Evolutionary conservation across 257 asterid species (phyloP).

Genomic region (Rehmannia glutinosa): DNA sequence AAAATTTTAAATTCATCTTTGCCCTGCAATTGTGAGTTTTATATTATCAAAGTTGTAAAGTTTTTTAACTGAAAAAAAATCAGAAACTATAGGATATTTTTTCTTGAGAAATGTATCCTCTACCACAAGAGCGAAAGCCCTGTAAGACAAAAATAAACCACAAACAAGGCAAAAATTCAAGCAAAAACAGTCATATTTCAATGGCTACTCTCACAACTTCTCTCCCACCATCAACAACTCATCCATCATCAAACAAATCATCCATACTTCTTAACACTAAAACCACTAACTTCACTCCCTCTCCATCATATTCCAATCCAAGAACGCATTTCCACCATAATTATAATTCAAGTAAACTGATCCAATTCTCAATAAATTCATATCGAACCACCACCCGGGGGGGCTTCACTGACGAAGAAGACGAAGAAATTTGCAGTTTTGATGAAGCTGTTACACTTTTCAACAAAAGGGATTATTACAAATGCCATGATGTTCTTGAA

Average conservation of each 20-base stretch:
- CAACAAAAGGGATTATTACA: constrained; percentile 65
- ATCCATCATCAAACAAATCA: constrained; percentile 22
- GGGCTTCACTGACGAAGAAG: constrained; percentile 39
- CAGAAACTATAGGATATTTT: constrained; percentile 24
- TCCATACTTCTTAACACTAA: background rate
- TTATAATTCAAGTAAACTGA: background rate
- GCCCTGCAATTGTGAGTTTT: too few species aligned
- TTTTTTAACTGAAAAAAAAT: too few species aligned
- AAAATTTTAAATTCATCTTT: too few species aligned
- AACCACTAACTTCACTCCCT: too few species aligned
- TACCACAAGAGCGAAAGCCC: too few species aligned
- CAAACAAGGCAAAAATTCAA: background rate
- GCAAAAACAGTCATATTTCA: constrained; percentile 11
- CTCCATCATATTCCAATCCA: too few species aligned
- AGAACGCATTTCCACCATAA: background rate
- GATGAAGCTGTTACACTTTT: constrained; percentile 67
- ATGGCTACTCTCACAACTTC: constrained; percentile 37
- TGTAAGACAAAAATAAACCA: background rate
- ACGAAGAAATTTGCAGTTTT: constrained; percentile 35
- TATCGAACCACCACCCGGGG: constrained; percentile 54
- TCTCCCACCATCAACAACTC: constrained; percentile 28
- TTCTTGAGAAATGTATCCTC: constrained; percentile 22
- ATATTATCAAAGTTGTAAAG: too few species aligned
- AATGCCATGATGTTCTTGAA: constrained; percentile 84
- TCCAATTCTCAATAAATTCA: constrained; percentile 20